Conservation (phyloP, 306 rosid species). For the Vigna radiata region DNA sequence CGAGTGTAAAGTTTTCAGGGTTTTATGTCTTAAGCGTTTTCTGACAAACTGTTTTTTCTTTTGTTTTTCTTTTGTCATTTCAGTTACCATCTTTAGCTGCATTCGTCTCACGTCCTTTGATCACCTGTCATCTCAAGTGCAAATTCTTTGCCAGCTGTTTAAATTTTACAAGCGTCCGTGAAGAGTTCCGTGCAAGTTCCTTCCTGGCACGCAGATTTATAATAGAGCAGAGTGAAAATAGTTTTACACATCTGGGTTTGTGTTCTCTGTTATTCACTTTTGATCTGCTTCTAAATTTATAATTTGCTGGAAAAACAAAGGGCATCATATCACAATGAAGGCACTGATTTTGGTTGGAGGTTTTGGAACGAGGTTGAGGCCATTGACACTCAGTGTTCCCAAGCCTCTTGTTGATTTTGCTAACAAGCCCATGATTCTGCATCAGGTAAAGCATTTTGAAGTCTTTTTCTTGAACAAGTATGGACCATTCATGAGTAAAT, state of each 20-base stretch:
- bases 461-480: constrained; percentile 28
- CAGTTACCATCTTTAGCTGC: constrained; percentile 33
- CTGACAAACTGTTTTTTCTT: constrained; percentile 15
- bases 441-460: constrained; percentile 71
- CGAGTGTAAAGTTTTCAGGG: constrained; percentile 7
- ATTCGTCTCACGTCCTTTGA: constrained; percentile 30
- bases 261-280: constrained; percentile 34
- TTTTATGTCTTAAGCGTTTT: constrained; percentile 39
- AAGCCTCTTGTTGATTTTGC: constrained; percentile 99
- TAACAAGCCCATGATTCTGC: constrained; percentile 99
- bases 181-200: constrained; percentile 35
- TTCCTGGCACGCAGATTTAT: constrained; percentile 40
- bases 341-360: constrained; percentile 99
- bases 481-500: constrained; percentile 6
- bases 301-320: constrained; percentile 52
- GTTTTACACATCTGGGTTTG: constrained; percentile 31
- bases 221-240: constrained; percentile 22
- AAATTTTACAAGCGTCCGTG: constrained; percentile 27
- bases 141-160: constrained; percentile 40
- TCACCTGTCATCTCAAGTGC: constrained; percentile 41
- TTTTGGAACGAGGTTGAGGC: constrained; percentile 99
- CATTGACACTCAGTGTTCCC: constrained; percentile 96
- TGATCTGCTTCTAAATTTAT: constrained; percentile 39
- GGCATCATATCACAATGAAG: constrained; percentile 74
- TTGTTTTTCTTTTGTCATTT: not conserved